These are phyloP conservation scores for Candida takata DNA, from an alignment of 805 yeast genomes.

Conservation along the genomic window DNA sequence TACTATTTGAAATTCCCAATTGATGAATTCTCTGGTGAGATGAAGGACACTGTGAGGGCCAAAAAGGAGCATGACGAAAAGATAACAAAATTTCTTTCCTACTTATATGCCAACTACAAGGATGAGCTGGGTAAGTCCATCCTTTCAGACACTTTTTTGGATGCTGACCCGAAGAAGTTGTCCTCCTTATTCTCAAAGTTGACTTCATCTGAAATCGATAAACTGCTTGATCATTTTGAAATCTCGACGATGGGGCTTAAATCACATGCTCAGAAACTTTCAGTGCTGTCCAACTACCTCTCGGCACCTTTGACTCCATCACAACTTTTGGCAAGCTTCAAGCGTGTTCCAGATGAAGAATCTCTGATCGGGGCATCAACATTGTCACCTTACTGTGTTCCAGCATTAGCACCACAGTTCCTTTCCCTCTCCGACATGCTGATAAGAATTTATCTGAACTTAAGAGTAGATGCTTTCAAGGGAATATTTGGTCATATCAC, in stretches of 20 bases:
- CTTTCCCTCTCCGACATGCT: slow-evolving; percentile 11
- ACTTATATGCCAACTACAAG: slow-evolving; percentile 16
- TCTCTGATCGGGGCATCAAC: not conserved
- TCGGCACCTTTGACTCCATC: slow-evolving; percentile 1
- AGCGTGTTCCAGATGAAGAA: not conserved
- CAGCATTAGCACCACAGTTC: slow-evolving; percentile 4
- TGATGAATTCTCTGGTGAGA: slow-evolving; percentile 33
- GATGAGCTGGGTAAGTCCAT: slow-evolving; percentile 12
- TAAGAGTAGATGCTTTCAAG: slow-evolving; percentile 2
- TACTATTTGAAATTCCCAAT: slow-evolving; percentile 32
- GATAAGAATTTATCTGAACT: slow-evolving; percentile 3
- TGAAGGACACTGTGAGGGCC: slow-evolving; percentile 13
- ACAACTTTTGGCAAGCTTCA: not conserved
- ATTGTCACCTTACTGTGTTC: not conserved
- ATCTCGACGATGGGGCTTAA: not conserved
- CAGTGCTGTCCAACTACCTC: not conserved
- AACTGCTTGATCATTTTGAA: not conserved
- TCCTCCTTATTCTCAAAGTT: not conserved
- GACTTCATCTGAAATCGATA: not conserved
- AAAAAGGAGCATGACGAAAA: slow-evolving; percentile 6
- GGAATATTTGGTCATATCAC: slow-evolving; percentile 9
- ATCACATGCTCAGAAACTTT: slow-evolving; percentile 1
- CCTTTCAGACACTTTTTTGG: slow-evolving; percentile 1
- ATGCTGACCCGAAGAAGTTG: not conserved
- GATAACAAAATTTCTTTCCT: slow-evolving; percentile 20